Base-by-base conservation (phyloP, 1,139 yeast genomes). In the Yamadazyma sp. region DNA sequence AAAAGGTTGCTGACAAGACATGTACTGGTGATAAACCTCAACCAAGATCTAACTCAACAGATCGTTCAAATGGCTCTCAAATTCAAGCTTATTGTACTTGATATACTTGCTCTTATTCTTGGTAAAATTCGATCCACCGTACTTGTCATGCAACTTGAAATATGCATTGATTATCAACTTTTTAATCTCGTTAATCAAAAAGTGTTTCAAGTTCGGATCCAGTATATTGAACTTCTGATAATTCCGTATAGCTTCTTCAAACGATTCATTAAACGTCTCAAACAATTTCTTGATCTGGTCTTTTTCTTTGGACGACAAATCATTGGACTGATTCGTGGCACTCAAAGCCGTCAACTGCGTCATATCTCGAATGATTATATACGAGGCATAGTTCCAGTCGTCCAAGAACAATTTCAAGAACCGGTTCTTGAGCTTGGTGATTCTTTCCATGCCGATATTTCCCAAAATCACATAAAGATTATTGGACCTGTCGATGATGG, bases 271-370 rank as follows among this genome's bases (percentile, higher is more conserved):
- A 64, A 92, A 90, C 40, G 70, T 78, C 48, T 76, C 78, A 67
- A 89, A 90, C 54, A 87, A 81, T 44, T 92, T 97, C 55, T 92
- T 94, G 42, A 90, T 80, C 40, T 76, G 79, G 37, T 89, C 97
- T 45, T 81, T 80, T 48, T 90, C 95, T 54, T 89, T 90, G 25
- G 78, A 73, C 3, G 80, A 62, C 41, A 67, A 45, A 35, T 61
- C 52, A 12, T 34, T 37, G 3, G 43, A 33, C 28, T 39, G 46
- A 31, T 47, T 46, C 4, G 60, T 46, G 14, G 70, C 64, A 35
- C 74, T 53, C 11, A 47, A 34, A 4, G 53, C 41, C 33, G 71
- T 64, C 35, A 81, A 78, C 20, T 75, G 73, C 2, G 90, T 80
- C 62, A 82, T 83, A 47, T 82, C 89, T 66, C 73, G 52, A 29